Evolutionary conservation across 495 filamentous ascomycete species (phyloP).

Genomic region (Lepraria neglecta): DNA sequence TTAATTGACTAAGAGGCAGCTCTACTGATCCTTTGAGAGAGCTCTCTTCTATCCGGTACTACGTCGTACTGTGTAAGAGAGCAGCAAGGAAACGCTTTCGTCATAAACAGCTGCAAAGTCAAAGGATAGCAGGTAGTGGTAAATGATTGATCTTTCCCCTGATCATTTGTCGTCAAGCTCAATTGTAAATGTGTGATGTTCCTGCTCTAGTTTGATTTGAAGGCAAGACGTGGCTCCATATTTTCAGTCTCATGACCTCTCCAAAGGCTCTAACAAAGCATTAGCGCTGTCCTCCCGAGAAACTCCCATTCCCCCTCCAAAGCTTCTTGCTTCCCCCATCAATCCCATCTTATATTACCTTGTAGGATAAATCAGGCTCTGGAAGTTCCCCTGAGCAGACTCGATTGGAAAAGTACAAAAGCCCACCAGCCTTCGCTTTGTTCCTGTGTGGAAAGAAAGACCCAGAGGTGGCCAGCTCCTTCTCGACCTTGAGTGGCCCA

Average conservation of each 20-base stretch:
- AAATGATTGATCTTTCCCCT: background rate
- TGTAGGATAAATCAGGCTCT: background rate
- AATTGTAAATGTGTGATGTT: slow-evolving; percentile 5
- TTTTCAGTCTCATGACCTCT: slow-evolving; percentile 11
- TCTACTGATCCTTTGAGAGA: background rate
- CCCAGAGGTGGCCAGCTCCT: slow-evolving; percentile 12
- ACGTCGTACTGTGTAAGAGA: background rate
- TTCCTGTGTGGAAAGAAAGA: background rate
- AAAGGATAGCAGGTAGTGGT: background rate
- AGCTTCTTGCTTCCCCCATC: slow-evolving; percentile 8
- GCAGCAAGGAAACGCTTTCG: background rate
- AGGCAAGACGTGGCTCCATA: slow-evolving; percentile 15
- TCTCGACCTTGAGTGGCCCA: slow-evolving; percentile 9
- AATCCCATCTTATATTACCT: background rate
- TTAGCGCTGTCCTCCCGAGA: slow-evolving; percentile 16
- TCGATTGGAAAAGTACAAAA: background rate
- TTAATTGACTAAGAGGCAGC: background rate
- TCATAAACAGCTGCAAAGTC: slow-evolving; percentile 5
- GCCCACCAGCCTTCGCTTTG: background rate
- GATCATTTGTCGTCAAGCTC: slow-evolving; percentile 7
- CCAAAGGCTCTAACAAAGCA: slow-evolving; percentile 16
- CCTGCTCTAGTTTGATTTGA: slow-evolving; percentile 17
- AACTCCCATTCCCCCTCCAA: slow-evolving; percentile 15
- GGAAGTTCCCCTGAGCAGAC: slow-evolving; percentile 9
- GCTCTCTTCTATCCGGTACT: no score